Percentiles rank a stretch among this genome's conserved stretches.
Evolutionary conservation across 1,139 yeast genomes (phyloP).

Genomic region (Suhomyces bokatorum): DNA sequence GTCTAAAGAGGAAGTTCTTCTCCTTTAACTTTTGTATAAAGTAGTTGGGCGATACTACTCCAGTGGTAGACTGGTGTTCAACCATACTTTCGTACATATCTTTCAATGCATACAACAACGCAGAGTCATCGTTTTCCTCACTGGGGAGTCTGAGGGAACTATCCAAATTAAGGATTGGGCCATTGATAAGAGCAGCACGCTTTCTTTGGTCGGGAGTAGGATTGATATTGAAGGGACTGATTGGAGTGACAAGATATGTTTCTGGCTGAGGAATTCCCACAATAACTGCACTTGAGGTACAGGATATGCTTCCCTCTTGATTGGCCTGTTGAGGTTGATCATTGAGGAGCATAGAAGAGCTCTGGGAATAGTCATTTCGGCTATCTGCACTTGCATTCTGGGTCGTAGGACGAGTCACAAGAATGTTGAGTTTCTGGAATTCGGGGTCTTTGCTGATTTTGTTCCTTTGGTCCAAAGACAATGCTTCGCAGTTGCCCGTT

Average conservation of each 20-base stretch:
- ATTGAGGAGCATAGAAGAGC: slow-evolving; percentile 38
- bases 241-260: slow-evolving; percentile 33
- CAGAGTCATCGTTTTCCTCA: slow-evolving; percentile 49
- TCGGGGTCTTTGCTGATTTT: slow-evolving; percentile 33
- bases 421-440: slow-evolving; percentile 35
- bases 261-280: slow-evolving; percentile 51
- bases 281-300: slow-evolving; percentile 36
- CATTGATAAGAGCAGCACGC: slow-evolving; percentile 73
- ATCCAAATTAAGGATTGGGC: slow-evolving; percentile 85
- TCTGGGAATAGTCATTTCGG: slow-evolving; percentile 36
- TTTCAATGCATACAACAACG: slow-evolving; percentile 71
- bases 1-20: slow-evolving; percentile 81
- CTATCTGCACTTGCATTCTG: slow-evolving; percentile 14
- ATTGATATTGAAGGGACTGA: slow-evolving; percentile 46
- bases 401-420: slow-evolving; percentile 40
- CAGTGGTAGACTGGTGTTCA: slow-evolving; percentile 67
- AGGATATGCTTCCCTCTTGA: slow-evolving; percentile 23
- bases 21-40: slow-evolving; percentile 74
- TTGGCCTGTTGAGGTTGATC: slow-evolving; percentile 18
- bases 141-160: slow-evolving; percentile 50
- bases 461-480: slow-evolving; percentile 38
- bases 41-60: slow-evolving; percentile 81
- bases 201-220: slow-evolving; percentile 78
- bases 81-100: slow-evolving; percentile 84
- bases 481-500: slow-evolving; percentile 36